Evolutionary conservation across 2,329 filamentous ascomycete genomes (phyloP), one percentile per base, ranked within the genome.

Genomic region (Ophiostoma novo-ulmi): DNA sequence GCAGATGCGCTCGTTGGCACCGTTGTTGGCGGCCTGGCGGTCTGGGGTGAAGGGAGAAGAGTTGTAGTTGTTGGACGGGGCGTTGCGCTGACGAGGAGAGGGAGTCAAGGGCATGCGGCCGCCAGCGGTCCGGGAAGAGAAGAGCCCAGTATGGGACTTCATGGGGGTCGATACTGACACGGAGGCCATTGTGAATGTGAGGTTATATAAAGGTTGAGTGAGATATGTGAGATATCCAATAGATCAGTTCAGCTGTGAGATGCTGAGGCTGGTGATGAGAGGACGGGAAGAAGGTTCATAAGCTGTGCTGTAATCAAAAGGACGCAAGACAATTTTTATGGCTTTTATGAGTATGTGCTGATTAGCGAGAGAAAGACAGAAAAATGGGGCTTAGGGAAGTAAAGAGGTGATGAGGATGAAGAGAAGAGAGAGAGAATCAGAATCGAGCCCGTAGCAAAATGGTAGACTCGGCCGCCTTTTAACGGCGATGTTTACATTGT

Each of bases 61-160:
- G 79, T 87, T 85, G 72, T 86, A 78, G 77, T 85, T 86, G 74
- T 81, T 74, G 14, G 85, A 78, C 63, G 82, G 81, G 67, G 82
- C 84, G 41, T 83, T 81, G 44, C 89, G 87, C 73, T 85, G 82
- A 75, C 89, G 88, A 71, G 95, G 95, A 71, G 94, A 98, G 41
- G 95, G 94, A 4, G 94, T 97, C 78, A 99, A 84, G 76, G 95
- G 94, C 85, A 97, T 94, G 73, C 95, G 92, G 79, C 94, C 93
- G 82, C 94, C 94, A 80, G 94, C 95, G 79, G 94, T 95, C 80
- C 93, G 93, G 76, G 92, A 88, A 75, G 91, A 93, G 84, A 98
- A 97, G 77, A 97, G 87, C 72, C 93, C 93, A 82, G 91, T 89
- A 81, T 97, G 94, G 86, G 92, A 95, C 87, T 97, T 98, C 79